Evolutionary conservation across 768 basidiomycete species (phyloP).

Genomic region (Solioccasus polychromus): DNA sequence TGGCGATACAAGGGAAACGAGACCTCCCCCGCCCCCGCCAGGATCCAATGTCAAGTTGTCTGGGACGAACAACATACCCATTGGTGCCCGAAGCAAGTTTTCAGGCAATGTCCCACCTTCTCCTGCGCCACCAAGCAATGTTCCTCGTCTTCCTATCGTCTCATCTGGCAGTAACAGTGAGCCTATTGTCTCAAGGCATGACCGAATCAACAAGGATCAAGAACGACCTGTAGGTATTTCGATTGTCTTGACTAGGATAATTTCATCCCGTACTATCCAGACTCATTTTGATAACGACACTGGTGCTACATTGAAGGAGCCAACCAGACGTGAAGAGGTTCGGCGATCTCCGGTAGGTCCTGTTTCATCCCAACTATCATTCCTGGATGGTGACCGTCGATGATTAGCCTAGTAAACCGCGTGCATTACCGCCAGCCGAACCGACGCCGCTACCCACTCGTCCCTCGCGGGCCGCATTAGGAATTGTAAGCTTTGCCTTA

Average conservation of each 20-base stretch:
- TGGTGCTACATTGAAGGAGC: constrained; percentile 2
- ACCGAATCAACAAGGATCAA: constrained; percentile 17
- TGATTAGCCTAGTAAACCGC: constrained; percentile 8
- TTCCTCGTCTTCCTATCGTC: not conserved
- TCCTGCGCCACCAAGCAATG: not conserved
- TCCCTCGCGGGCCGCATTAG: constrained; percentile 15
- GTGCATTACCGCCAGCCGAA: constrained; percentile 13
- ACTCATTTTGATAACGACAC: constrained; percentile 8
- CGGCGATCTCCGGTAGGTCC: constrained; percentile 19
- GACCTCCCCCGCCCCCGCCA: constrained; percentile 5
- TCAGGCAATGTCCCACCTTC: constrained; percentile 3
- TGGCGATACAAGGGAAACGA: constrained; percentile 19
- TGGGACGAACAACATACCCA: constrained; percentile 33
- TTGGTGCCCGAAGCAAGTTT: constrained; percentile 28
- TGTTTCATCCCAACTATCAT: not conserved
- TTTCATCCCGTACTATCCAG: constrained; percentile 18
- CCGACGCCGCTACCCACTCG: constrained; percentile 4
- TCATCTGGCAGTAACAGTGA: constrained; percentile 19
- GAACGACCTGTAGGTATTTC: constrained; percentile 23
- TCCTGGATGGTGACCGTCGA: constrained; percentile 1
- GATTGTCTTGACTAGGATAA: not conserved
- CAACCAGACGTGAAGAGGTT: constrained; percentile 10
- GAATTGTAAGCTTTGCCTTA: constrained; percentile 12
- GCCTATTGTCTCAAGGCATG: constrained; percentile 16
- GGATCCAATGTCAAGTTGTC: constrained; percentile 27